Conservation (phyloP, 768 basidiomycete species). For the Bullera alba region DNA sequence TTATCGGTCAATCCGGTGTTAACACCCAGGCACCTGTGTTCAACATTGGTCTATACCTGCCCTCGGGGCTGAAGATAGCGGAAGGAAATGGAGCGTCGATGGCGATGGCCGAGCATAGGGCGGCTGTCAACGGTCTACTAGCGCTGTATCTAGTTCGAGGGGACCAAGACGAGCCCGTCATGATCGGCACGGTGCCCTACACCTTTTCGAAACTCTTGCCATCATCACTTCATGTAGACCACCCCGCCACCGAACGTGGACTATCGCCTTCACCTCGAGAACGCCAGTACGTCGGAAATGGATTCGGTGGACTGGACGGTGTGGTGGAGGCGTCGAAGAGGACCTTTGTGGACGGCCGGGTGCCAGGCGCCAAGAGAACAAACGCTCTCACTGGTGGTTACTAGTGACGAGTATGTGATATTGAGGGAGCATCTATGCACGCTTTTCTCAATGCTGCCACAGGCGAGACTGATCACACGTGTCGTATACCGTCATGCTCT, state of each 20-base stretch:
- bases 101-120: slow-evolving; percentile 90
- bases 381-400: too few species aligned
- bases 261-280: neutral
- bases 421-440: too few species aligned
- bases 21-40: slow-evolving; percentile 83
- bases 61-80: slow-evolving; percentile 70
- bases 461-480: too few species aligned
- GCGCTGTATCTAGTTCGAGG: slow-evolving; percentile 35
- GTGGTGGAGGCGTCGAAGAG: neutral
- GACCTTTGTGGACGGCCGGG: too few species aligned
- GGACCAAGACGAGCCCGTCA: slow-evolving; percentile 4
- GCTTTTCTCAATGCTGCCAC: too few species aligned
- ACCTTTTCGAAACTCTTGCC: neutral
- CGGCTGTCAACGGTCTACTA: slow-evolving; percentile 47
- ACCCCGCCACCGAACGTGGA: neutral
- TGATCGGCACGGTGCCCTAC: neutral
- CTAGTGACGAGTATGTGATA: too few species aligned
- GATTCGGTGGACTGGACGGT: neutral
- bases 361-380: too few species aligned
- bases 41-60: slow-evolving; percentile 86
- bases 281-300: neutral
- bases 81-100: slow-evolving; percentile 91
- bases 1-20: slow-evolving; percentile 88
- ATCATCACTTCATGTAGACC: neutral
- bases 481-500: too few species aligned